A percentile compares a stretch with the other conserved stretches of the same genome.
These are phyloP conservation scores for Pythium utonaiense DNA, from an alignment of 352 stramenopile species.

Conservation along the genomic window DNA sequence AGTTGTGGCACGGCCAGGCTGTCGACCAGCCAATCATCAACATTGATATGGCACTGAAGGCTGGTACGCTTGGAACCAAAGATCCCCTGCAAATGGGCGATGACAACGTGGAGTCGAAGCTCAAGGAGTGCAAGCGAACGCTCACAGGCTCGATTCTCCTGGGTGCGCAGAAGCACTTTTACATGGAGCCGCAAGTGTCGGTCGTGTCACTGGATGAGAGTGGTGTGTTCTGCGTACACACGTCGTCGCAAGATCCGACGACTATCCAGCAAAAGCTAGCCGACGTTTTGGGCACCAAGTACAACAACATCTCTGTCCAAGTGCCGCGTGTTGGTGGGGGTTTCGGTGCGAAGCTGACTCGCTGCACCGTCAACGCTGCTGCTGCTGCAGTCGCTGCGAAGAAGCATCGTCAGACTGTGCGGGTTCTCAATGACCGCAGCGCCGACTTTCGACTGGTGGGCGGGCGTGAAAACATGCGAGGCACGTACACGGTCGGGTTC, in stretches of 20 bases:
- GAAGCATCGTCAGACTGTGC: slow-evolving; percentile 28
- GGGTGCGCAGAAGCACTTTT: slow-evolving; percentile 48
- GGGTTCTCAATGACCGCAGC: slow-evolving; percentile 39
- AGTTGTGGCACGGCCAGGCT: slow-evolving; percentile 30
- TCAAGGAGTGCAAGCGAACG: slow-evolving; percentile 16
- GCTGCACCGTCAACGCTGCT: slow-evolving; percentile 30
- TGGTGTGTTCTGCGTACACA: slow-evolving; percentile 27
- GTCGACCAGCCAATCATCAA: slow-evolving; percentile 29
- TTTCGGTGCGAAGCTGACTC: slow-evolving; percentile 50
- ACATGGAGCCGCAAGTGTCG: slow-evolving; percentile 52
- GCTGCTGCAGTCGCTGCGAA: slow-evolving; percentile 33
- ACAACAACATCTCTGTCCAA: slow-evolving; percentile 33
- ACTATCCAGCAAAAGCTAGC: slow-evolving; percentile 30
- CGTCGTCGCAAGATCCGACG: slow-evolving; percentile 33
- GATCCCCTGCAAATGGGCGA: slow-evolving; percentile 20
- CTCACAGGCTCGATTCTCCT: slow-evolving; percentile 27
- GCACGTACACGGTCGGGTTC: slow-evolving; percentile 35
- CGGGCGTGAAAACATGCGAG: slow-evolving; percentile 33
- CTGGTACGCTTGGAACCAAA: slow-evolving; percentile 15
- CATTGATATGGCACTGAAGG: slow-evolving; percentile 33
- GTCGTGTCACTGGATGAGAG: slow-evolving; percentile 29
- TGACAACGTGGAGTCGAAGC: slow-evolving; percentile 23
- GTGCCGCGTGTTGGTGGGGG: slow-evolving; percentile 39
- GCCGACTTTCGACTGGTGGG: slow-evolving; percentile 41
- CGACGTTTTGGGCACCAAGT: slow-evolving; percentile 21